These are phyloP conservation scores for Delonix regia DNA, from an alignment of 306 rosid genomes.

Conservation along the genomic window DNA sequence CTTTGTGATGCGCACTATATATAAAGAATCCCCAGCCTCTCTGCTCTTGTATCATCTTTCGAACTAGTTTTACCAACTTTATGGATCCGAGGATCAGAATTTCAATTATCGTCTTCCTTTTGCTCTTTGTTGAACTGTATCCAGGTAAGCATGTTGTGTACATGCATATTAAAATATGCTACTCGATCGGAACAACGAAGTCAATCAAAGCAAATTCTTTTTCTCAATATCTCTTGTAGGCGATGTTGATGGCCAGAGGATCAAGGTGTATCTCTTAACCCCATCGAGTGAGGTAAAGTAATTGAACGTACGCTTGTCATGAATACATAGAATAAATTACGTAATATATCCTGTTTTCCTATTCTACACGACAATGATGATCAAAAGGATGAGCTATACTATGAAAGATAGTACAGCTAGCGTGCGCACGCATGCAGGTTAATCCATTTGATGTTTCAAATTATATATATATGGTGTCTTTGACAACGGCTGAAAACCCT, in stretches of 20 bases:
- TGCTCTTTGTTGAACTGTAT: conserved; percentile 8
- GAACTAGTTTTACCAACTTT: conserved; percentile 28
- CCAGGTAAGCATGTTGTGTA: background rate
- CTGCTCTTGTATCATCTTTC: conserved; percentile 1
- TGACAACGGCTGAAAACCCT: background rate
- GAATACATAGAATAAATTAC: background rate
- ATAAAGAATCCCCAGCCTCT: conserved; percentile 21
- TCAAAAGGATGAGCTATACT: too few relatives aligned
- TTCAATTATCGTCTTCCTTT: conserved; percentile 31
- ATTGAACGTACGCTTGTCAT: background rate
- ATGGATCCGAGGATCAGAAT: conserved; percentile 41
- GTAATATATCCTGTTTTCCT: background rate
- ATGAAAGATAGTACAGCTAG: too few relatives aligned
- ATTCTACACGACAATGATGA: too few relatives aligned
- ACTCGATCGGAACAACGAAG: background rate
- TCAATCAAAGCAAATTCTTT: background rate
- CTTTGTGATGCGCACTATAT: background rate
- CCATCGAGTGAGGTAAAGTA: conserved; percentile 46
- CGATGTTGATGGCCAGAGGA: conserved; percentile 39
- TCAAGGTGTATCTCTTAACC: conserved; percentile 31
- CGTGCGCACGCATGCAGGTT: too few relatives aligned
- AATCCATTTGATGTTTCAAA: background rate
- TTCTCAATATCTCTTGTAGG: conserved; percentile 42
- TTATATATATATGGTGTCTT: background rate
- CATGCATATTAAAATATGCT: background rate